Conservation (phyloP, 164 flowering plant genomes). For the Buxus sempervirens region DNA sequence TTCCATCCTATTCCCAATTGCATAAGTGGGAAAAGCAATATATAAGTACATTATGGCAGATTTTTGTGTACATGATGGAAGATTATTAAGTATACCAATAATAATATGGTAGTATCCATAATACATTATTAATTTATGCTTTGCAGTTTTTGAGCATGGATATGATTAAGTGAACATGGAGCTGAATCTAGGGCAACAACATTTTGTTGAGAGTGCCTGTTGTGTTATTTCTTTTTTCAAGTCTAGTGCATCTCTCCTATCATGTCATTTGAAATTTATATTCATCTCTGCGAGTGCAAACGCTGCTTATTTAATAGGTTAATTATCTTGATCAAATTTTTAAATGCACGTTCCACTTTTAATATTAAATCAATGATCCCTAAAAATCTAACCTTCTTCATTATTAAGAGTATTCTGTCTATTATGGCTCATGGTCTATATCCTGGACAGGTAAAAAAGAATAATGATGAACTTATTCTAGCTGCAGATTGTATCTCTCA, state of each 20-base stretch:
- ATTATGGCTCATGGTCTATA: neutral
- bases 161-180: no score
- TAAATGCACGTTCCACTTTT: neutral
- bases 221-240: no score
- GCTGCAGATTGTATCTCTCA: conserved; percentile 12
- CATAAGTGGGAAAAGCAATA: neutral
- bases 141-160: no score
- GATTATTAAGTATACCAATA: no score
- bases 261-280: neutral
- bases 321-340: neutral
- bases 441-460: conserved; percentile 35
- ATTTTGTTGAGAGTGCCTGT: neutral
- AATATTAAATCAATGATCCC: neutral
- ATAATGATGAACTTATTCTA: conserved; percentile 17
- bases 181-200: neutral
- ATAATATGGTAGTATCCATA: neutral
- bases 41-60: no score
- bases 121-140: no score
- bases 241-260: no score
- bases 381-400: neutral
- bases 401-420: neutral
- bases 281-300: neutral
- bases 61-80: no score
- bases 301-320: neutral
- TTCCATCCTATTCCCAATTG: neutral